Percentiles rank a stretch among this genome's conserved stretches.
These are phyloP conservation scores for Talaromyces sp. DNA, from an alignment of 2,329 filamentous ascomycete species.

Conservation along the genomic window DNA sequence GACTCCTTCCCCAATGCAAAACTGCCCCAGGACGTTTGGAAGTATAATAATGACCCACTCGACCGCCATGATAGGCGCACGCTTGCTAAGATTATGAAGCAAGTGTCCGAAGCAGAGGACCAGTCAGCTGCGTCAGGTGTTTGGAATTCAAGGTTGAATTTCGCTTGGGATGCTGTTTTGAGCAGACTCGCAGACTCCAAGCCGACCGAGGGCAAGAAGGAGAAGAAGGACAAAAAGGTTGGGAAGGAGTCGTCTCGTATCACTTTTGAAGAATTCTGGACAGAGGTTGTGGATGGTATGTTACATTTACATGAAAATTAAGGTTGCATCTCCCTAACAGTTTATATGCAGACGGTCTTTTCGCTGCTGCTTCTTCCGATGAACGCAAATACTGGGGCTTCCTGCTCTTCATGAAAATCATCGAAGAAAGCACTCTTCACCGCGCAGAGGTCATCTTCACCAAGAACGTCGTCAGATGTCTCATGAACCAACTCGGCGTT, in stretches of 20 bases:
- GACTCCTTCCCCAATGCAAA: conserved; percentile 60
- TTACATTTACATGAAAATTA: conserved; percentile 15
- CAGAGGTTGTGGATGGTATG: conserved; percentile 77
- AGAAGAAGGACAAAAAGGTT: conserved; percentile 29
- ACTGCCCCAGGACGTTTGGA: conserved; percentile 67
- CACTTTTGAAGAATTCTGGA: conserved; percentile 74
- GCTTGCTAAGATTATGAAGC: conserved; percentile 73
- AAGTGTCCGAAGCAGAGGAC: conserved; percentile 41
- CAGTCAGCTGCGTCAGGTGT: conserved; percentile 52
- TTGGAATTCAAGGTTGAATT: conserved; percentile 76
- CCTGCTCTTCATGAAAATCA: conserved; percentile 72
- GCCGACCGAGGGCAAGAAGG: conserved; percentile 25
- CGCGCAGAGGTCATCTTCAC: conserved; percentile 64
- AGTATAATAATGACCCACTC: conserved; percentile 61
- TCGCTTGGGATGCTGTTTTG: conserved; percentile 82
- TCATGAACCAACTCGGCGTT: conserved; percentile 76
- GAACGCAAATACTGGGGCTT: conserved; percentile 92
- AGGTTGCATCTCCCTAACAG: neutral
- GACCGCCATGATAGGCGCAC: conserved; percentile 61
- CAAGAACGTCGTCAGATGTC: conserved; percentile 71
- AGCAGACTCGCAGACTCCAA: conserved; percentile 31
- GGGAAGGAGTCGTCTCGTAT: conserved; percentile 34
- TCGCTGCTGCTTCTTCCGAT: conserved; percentile 73
- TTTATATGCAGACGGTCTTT: conserved; percentile 58
- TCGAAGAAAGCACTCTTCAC: conserved; percentile 50